Evolutionary conservation across 495 filamentous ascomycete species (phyloP).

Genomic region (Aspergillus kassunensis): DNA sequence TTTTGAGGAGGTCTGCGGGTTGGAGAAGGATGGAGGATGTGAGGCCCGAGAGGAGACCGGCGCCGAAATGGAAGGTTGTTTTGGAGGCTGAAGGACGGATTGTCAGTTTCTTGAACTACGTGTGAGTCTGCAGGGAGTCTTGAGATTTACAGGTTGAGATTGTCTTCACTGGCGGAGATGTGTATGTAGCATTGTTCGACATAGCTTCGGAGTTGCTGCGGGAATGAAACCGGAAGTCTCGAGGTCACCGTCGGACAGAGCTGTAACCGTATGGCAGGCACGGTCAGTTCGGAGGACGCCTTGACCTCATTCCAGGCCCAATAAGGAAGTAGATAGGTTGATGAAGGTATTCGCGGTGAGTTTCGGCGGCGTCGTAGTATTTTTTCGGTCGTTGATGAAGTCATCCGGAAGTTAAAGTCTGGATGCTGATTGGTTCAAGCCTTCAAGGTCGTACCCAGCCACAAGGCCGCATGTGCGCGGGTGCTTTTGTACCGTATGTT

Average conservation of each 20-base stretch:
- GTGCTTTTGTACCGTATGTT: too few species aligned
- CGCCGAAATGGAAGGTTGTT: slow-evolving; percentile 76
- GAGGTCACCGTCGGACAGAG: neutral
- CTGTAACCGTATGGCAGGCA: neutral
- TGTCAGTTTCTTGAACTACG: neutral
- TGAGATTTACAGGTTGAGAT: slow-evolving; percentile 29
- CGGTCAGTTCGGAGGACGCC: neutral
- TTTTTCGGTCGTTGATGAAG: slow-evolving; percentile 7
- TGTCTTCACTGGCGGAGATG: slow-evolving; percentile 33
- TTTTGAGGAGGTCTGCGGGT: slow-evolving; percentile 96
- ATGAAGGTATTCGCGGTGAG: neutral
- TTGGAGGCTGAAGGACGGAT: slow-evolving; percentile 33
- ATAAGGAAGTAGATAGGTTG: neutral
- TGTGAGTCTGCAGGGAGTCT: neutral
- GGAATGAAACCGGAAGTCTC: neutral
- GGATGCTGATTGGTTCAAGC: neutral
- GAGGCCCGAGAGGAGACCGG: slow-evolving; percentile 82
- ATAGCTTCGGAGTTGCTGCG: slow-evolving; percentile 17
- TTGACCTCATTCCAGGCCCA: neutral
- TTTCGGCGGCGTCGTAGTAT: neutral
- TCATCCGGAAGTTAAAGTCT: neutral
- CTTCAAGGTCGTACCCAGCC: neutral
- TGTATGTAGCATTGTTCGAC: slow-evolving; percentile 34
- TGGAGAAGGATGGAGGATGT: slow-evolving; percentile 86
- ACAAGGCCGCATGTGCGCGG: too few species aligned